Conservation (phyloP, 1,284 basidiomycete species). For the Ganoderma sinense region DNA sequence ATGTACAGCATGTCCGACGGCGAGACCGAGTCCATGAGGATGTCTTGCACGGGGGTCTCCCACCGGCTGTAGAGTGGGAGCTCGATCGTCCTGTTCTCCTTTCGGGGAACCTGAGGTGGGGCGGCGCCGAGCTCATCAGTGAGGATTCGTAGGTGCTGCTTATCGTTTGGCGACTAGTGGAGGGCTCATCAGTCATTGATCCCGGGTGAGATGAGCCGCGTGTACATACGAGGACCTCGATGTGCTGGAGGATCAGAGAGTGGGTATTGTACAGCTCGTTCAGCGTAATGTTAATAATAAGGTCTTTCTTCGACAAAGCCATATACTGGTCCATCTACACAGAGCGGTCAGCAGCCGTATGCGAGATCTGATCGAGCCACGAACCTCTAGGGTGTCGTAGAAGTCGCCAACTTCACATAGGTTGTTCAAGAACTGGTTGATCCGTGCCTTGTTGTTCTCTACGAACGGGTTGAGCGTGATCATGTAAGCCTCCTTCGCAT, state of each 20-base stretch:
- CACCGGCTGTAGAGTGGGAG: slow-evolving; percentile 95
- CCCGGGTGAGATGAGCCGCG: neutral
- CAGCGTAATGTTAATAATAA: slow-evolving; percentile 98
- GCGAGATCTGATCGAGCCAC: slow-evolving; percentile 26
- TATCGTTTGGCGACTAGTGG: slow-evolving; percentile 91
- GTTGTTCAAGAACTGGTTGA: slow-evolving; percentile 96
- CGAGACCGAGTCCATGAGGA: slow-evolving; percentile 97
- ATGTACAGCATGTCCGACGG: slow-evolving; percentile 99
- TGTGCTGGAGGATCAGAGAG: slow-evolving; percentile 92
- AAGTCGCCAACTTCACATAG: slow-evolving; percentile 99
- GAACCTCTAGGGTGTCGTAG: slow-evolving; percentile 96
- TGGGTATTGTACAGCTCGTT: slow-evolving; percentile 99
- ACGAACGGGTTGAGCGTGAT: slow-evolving; percentile 98
- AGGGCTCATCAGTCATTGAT: slow-evolving; percentile 11
- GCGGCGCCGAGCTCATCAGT: slow-evolving; percentile 95
- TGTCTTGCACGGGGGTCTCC: slow-evolving; percentile 99
- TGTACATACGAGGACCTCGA: slow-evolving; percentile 88
- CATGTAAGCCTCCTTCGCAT: slow-evolving; percentile 99
- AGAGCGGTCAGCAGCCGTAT: slow-evolving; percentile 15
- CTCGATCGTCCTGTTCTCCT: slow-evolving; percentile 96
- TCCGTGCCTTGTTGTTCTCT: slow-evolving; percentile 96
- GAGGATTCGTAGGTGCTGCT: slow-evolving; percentile 95
- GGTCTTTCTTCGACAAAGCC: slow-evolving; percentile 98
- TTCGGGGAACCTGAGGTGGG: slow-evolving; percentile 94
- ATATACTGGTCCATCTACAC: slow-evolving; percentile 99